Evolutionary conservation across 257 asterid genomes (phyloP).

Genomic region (Eucommia ulmoides): DNA sequence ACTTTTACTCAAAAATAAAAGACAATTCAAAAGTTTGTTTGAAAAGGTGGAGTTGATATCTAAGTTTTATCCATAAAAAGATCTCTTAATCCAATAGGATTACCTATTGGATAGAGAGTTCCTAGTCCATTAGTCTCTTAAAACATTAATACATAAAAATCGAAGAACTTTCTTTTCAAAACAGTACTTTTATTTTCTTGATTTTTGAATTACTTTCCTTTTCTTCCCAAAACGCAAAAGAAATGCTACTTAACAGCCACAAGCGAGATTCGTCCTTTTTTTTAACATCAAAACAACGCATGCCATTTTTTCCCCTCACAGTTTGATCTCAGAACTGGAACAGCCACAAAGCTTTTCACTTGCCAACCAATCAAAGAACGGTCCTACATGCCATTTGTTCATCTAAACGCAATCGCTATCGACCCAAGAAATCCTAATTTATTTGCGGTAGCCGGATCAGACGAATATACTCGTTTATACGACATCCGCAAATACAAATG

Average conservation of each 20-base stretch:
- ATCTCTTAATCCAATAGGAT: too few relatives aligned
- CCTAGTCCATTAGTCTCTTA: too few relatives aligned
- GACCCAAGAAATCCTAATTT: constrained; percentile 88
- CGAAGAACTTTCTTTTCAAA: background rate
- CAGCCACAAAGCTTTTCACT: constrained; percentile 50
- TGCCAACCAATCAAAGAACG: constrained; percentile 37
- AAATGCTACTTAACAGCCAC: background rate
- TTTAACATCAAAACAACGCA: constrained; percentile 4
- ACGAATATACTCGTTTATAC: constrained; percentile 66
- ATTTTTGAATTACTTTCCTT: background rate
- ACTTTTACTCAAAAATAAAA: too few relatives aligned
- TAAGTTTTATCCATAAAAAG: too few relatives aligned
- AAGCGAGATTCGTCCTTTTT: background rate
- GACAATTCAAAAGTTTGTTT: too few relatives aligned
- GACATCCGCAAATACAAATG: constrained; percentile 72
- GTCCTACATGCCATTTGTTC: constrained; percentile 22
- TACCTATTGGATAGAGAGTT: too few relatives aligned
- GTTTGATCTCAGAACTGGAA: constrained; percentile 80
- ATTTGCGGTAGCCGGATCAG: constrained; percentile 80
- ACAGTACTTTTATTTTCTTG: background rate
- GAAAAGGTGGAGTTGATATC: too few relatives aligned
- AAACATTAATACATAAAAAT: too few relatives aligned
- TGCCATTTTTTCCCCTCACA: constrained; percentile 21
- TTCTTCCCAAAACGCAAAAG: background rate
- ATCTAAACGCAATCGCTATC: constrained; percentile 59